Base-by-base conservation (phyloP, 148 eudicot genomes). In the Spergularia marina region DNA sequence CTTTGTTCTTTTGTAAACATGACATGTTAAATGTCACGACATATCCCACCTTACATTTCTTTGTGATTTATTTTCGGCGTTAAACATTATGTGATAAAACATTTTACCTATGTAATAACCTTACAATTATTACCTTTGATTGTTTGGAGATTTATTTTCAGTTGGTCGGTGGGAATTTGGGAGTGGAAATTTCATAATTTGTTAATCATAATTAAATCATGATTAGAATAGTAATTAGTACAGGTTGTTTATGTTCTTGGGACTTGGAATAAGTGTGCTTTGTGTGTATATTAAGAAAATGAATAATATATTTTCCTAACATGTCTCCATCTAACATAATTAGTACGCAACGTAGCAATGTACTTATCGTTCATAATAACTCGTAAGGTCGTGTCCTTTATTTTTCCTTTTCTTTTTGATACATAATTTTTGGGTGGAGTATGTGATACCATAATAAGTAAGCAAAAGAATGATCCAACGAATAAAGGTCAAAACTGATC, bases 391-490 rank as follows among this genome's bases (percentile, higher is more conserved):
- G 36, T 30, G 36, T 30, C 36, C 36, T 2, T 30, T 30, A 30
- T 30, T 30, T 30, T 30, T 3, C 36, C 36, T 30, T 30, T 30
- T 30, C 36, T 30, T 30, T 30, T 30, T 30, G 36, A 30, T 2
- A 30, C 36, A 30, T 44, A 44, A 57, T 15, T 57, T 57, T 4
- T 18, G 64, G 14, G 64, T 23, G 39, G 34, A 60, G 23, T 34
- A 60, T 60, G 39, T 60, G 64, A 60, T 23, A 61, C 49, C 49
- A 9, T 30, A 30, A 30, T 30, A 0, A 30, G 36, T 3, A 30
- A 30, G 36, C 71, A 65, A 75, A 76, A 56, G 72, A 59, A 66
- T 40, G 52, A 66, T 67, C 65, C 72, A 52, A 74, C 65, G 77
- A 65, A 58, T 74, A 53, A 67, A 40, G 62, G 47, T 44, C 58